Evolutionary conservation across 495 filamentous ascomycete species (phyloP).

Genomic region (Apiosordaria backusii): DNA sequence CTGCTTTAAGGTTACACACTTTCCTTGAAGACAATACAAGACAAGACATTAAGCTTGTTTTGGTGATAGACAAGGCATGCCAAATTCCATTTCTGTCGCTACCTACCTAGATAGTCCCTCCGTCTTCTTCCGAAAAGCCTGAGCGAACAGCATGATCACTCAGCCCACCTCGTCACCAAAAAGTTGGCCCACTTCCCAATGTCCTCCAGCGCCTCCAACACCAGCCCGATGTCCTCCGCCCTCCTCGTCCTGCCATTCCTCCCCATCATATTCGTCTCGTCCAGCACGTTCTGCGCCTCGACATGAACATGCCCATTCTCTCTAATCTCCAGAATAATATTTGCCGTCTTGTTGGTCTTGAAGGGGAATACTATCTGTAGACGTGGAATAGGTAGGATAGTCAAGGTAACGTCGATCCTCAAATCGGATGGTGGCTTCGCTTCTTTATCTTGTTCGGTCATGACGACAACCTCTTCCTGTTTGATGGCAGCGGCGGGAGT

Average conservation of each 20-base stretch:
- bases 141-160: neutral
- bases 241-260: constrained; percentile 22
- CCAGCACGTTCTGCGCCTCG: constrained; percentile 41
- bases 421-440: constrained; percentile 16
- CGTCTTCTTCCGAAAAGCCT: too few species aligned
- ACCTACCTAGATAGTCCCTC: too few species aligned
- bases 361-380: constrained; percentile 53
- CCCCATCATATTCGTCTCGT: constrained; percentile 22
- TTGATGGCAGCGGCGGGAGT: constrained; percentile 2
- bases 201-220: constrained; percentile 44
- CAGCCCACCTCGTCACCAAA: constrained; percentile 33
- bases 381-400: constrained; percentile 43
- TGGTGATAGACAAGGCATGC: too few species aligned
- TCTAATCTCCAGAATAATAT: constrained; percentile 56
- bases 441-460: neutral
- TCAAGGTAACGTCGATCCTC: constrained; percentile 49
- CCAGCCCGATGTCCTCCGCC: constrained; percentile 33
- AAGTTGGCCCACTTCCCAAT: constrained; percentile 60
- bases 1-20: too few species aligned
- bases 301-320: constrained; percentile 57
- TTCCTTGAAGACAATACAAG: too few species aligned
- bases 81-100: too few species aligned
- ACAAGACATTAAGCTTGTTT: too few species aligned
- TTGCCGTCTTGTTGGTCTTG: constrained; percentile 32
- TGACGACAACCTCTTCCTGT: neutral